Base-by-base conservation (phyloP, 148 eudicot genomes). In the Agrostemma githago region DNA sequence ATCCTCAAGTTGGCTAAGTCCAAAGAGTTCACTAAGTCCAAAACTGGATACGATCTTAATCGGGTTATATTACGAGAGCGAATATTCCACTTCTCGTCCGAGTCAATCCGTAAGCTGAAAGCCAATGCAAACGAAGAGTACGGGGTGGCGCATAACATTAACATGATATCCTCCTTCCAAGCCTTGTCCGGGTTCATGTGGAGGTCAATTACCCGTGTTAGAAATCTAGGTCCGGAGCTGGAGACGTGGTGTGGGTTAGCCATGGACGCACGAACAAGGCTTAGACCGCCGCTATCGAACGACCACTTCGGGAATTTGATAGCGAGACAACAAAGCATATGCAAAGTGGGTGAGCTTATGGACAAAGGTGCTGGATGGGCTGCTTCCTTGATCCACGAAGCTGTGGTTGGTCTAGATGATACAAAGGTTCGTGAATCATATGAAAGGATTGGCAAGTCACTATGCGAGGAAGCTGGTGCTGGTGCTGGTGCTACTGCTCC, bases 91-190 rank as follows among this genome's bases (percentile, higher is more conserved):
- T 79, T 75, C 42, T 64, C 82, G 6, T 1, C 67, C 1, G 3
- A 41, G 4, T 53, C 67, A 7, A 5, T 71, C 0, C 37, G 66
- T 0, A 12, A 5, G 3, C 48, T 79, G 0, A 79, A 79, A 26
- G 58, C 72, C 3, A 26, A n/a, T 26, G 78, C 82, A 1, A 90
- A 90, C 14, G 64, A 78, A 57, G 70, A 72, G 75, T 43, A 16
- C 5, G 62, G 74, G 6, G 19, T 20, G 34, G 34, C 34, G 34
- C 34, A 26, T 26, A 26, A 26, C 6, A 1, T 34, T 12, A 88
- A 68, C 41, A 84, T n/a, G n/a, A n/a, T 89, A 12, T 90, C 96
- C 4, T 93, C 97, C 0, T 91, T 90, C 60, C 96, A 90, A 62
- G 92, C 98, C 5, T 80, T 93, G 3, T 62, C 82, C 40, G 96